A percentile compares a stretch with the other conserved stretches of the same genome.
phyloP scores from a whole-genome alignment of 108 stramenopile species.

The Nitzschia putrida region DNA sequence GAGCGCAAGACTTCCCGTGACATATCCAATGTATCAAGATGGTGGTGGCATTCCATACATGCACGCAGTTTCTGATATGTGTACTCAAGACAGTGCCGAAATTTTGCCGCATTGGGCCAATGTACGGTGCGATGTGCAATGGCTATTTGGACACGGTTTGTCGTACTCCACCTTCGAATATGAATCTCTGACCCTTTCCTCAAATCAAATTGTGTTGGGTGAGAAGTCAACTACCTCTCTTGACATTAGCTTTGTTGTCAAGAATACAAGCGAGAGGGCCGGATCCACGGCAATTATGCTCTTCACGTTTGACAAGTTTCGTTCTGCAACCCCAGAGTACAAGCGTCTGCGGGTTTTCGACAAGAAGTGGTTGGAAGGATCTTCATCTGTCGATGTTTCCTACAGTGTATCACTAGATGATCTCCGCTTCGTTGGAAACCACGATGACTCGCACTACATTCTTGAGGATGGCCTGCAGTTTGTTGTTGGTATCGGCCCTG shows the following conservation, averaged over 20 bases:
- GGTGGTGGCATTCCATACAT: slow-evolving; percentile 59
- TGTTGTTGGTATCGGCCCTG: slow-evolving; percentile 49
- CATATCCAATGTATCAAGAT: slow-evolving; percentile 62
- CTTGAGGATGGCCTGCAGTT: slow-evolving; percentile 44
- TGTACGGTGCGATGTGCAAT: slow-evolving; percentile 57
- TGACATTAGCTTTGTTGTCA: slow-evolving; percentile 35
- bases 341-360: slow-evolving; percentile 57
- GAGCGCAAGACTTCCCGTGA: slow-evolving; percentile 59
- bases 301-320: slow-evolving; percentile 63
- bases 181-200: slow-evolving; percentile 16
- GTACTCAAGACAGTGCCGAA: slow-evolving; percentile 46
- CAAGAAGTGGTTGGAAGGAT: slow-evolving; percentile 47
- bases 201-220: slow-evolving; percentile 1
- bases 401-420: slow-evolving; percentile 34
- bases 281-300: slow-evolving; percentile 46
- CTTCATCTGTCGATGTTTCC: slow-evolving; percentile 25
- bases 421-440: slow-evolving; percentile 55
- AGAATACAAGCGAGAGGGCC: slow-evolving; percentile 41
- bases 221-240: slow-evolving; percentile 1
- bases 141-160: slow-evolving; percentile 71
- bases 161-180: slow-evolving; percentile 57
- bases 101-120: slow-evolving; percentile 56
- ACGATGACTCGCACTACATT: slow-evolving; percentile 60
- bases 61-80: slow-evolving; percentile 55
- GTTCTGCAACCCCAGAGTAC: slow-evolving; percentile 63